Evolutionary conservation across 2,329 filamentous ascomycete genomes (phyloP), one percentile per base, ranked within the genome.

Genomic region (Diaporthe longicolla): DNA sequence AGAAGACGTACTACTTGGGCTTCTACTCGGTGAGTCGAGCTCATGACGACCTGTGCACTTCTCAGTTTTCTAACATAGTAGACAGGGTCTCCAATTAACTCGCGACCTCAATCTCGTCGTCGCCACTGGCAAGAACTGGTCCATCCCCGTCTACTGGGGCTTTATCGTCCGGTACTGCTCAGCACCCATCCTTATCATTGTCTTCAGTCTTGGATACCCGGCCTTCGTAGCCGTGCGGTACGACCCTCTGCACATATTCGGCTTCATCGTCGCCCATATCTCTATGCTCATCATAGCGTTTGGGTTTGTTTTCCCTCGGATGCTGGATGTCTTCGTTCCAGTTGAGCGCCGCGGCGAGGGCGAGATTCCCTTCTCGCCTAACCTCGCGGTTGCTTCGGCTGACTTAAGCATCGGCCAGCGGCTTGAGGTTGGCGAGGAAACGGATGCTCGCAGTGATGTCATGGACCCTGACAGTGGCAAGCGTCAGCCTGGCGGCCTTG

Each of bases 21-120:
- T 8, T 63, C 7, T 63, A 63, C 40, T 63, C 58, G 4, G 58
- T 63, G 15, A 45, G 58, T 45, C 17, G 24, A 21, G 3, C 24
- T 45, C 24, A 15, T 32, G 1, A 1, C 2, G 7, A n/a, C 9
- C 8, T 13, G 4, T 9, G 11, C n/a, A 2, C 24, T 24, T 1
- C 2, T 4, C 8, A 24, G 10, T 15, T 26, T 19, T 2, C n/a
- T 63, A 15, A 63, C 24, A 21, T 10, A 8, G 15, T 13, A 2
- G 6, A 10, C 1, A 63, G 58, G 58, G 40, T 26, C 58, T 63
- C 26, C 58, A 63, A 45, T 10, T 63, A 2, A 63, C 40, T 13
- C 58, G 40, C 37, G 58, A 63, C 10, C 58, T 63, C 37, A 63
- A 63, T 24, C 58, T 63, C 24, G 58, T 63, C 17, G 58, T 63